Base-by-base conservation (phyloP, 306 rosid species). In the Pyrus betulifolia region DNA sequence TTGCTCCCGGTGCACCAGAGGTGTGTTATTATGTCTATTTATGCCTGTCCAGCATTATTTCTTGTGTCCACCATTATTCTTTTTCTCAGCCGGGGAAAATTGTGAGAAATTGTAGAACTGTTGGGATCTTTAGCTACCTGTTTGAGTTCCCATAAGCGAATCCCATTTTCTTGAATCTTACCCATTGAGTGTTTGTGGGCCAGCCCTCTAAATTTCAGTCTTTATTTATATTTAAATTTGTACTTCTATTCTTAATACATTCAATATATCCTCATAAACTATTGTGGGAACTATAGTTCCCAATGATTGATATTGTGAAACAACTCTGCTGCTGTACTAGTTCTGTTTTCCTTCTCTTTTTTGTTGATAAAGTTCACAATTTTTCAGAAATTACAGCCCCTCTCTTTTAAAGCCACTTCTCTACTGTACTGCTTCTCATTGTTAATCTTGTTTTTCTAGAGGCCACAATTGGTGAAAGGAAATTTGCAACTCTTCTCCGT, bases 1-100 rank as follows among this genome's bases (percentile, higher is more conserved):
- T 96, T 82, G 97, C 99, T 59, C 99, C 99, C 76, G 99, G 99
- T 83, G 88, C 98, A 54, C 93, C 97, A 31, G 99, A 96, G 99
- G 99, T 91, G 81, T 75, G 78, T 79, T 72, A 42, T 80, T 70
- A 49, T 80, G 64, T 71, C 66, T 77, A 67, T 73, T 73, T 63
- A 65, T 25, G 33, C 17, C 71, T 21, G 35, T 44, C 33, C 46
- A 25, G 27, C 23, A 35, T 67, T 69, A 13, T 49, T 57, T 25
- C 38, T 73, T 61, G 55, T 28, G 44, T 9, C 21, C 22, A 4
- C 15, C 4, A 19, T 21, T 8, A 27, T 62, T 13, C 23, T 30
- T 55, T 38, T 38, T 38, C 70, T 27, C 74, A 25, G 67, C 10
- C 19, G 22, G 22, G 58, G 22, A 40, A 60, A 21, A 52, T 52